phyloP scores from a whole-genome alignment of 129 eudicot species.

The Flaveria trinervia region DNA sequence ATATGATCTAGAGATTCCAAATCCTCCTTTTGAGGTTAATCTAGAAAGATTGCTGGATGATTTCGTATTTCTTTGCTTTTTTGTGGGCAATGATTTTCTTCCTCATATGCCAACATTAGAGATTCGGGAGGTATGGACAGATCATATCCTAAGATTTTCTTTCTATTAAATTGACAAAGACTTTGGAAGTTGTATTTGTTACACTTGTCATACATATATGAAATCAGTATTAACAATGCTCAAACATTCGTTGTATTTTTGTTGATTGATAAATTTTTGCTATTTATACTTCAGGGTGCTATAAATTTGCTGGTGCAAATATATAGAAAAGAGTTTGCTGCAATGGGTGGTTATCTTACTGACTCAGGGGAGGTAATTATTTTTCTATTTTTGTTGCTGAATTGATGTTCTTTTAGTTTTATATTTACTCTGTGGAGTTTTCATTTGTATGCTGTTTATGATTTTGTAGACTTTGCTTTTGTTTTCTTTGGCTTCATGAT shows the following conservation, averaged over 20 bases:
- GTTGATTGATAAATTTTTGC: constrained; percentile 9
- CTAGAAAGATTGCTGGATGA: constrained; percentile 94
- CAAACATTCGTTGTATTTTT: not conserved
- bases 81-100: constrained; percentile 98
- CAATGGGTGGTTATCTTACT: constrained; percentile 97
- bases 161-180: constrained; percentile 11
- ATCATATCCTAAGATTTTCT: constrained; percentile 11
- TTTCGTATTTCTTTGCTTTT: constrained; percentile 89
- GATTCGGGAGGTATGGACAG: constrained; percentile 83
- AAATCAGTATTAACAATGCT: not conserved
- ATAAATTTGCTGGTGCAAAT: constrained; percentile 78
- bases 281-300: constrained; percentile 68
- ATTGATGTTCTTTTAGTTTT: constrained; percentile 17
- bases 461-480: not conserved
- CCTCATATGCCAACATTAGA: constrained; percentile 99
- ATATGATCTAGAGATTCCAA: constrained; percentile 76
- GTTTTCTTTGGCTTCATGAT: constrained; percentile 22
- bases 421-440: constrained; percentile 1
- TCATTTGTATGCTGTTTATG: constrained; percentile 22
- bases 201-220: constrained; percentile 18
- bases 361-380: constrained; percentile 93
- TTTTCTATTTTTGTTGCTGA: constrained; percentile 16
- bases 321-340: constrained; percentile 77
- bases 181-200: constrained; percentile 1
- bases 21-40: constrained; percentile 71